Conservation (phyloP, 106 monocot genomes). For the Xerophyta viscosa region DNA sequence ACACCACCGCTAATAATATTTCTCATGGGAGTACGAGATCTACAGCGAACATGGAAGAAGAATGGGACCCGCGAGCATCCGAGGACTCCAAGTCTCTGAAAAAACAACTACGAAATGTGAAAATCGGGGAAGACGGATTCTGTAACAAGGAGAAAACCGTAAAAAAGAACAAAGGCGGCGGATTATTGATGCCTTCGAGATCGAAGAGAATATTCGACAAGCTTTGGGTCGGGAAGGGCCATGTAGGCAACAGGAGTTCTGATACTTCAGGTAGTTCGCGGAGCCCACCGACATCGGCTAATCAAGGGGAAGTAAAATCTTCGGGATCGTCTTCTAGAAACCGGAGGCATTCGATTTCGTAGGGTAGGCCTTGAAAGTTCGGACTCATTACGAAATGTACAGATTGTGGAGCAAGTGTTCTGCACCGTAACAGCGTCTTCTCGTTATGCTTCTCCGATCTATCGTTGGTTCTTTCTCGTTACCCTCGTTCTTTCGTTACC, state of each 20-base stretch:
- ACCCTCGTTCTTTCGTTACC: too few relatives aligned
- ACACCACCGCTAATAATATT: neutral
- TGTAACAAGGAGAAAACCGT: slow-evolving; percentile 8
- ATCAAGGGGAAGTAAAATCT: slow-evolving; percentile 43
- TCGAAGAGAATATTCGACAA: slow-evolving; percentile 82
- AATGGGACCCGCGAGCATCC: slow-evolving; percentile 12
- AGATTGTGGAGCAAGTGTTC: too few relatives aligned
- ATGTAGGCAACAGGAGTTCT: slow-evolving; percentile 36
- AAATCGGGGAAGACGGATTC: slow-evolving; percentile 14
- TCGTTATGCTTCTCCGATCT: too few relatives aligned
- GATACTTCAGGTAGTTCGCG: slow-evolving; percentile 74
- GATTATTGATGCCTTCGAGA: slow-evolving; percentile 38
- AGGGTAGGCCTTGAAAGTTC: neutral
- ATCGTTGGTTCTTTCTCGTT: too few relatives aligned
- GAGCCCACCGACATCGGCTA: slow-evolving; percentile 51
- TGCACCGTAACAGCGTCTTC: too few relatives aligned
- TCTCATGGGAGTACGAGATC: slow-evolving; percentile 15
- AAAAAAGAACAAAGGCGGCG: slow-evolving; percentile 20
- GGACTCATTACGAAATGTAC: too few relatives aligned
- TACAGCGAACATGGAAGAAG: slow-evolving; percentile 18
- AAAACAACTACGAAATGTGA: slow-evolving; percentile 27
- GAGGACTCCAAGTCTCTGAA: slow-evolving; percentile 20
- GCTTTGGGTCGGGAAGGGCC: slow-evolving; percentile 51
- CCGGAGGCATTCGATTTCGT: slow-evolving; percentile 83
- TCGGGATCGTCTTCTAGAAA: slow-evolving; percentile 43